Conservation (phyloP, 1,139 yeast genomes). For the Magnusiomyces ingens region DNA sequence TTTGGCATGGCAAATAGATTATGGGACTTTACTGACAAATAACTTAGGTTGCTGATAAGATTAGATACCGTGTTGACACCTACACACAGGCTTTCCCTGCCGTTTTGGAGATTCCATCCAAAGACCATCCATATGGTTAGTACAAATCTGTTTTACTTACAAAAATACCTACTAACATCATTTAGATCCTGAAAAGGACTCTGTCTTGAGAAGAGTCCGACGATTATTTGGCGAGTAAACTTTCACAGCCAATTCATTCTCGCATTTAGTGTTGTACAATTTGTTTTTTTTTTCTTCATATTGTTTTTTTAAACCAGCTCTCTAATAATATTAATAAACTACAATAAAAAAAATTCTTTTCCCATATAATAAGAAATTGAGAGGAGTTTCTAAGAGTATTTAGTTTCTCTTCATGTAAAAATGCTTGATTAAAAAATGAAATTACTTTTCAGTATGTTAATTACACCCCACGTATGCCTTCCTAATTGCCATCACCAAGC, state of each 20-base stretch:
- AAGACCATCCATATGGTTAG: constrained; percentile 84
- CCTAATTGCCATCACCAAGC: neutral
- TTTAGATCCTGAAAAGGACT: constrained; percentile 89
- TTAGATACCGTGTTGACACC: constrained; percentile 73
- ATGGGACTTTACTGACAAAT: neutral
- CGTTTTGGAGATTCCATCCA: constrained; percentile 91
- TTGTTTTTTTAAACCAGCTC: neutral
- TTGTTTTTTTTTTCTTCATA: constrained; percentile 5
- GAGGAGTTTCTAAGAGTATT: too few species aligned
- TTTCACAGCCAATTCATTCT: neutral
- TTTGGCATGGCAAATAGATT: neutral
- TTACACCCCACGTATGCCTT: too few species aligned
- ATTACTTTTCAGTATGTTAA: too few species aligned
- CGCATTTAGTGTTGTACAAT: neutral
- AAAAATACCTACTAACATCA: constrained; percentile 1
- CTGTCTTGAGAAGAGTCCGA: constrained; percentile 88
- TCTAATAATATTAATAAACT: neutral
- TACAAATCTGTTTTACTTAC: constrained; percentile 4
- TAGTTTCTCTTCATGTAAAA: too few species aligned
- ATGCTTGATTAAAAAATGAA: too few species aligned
- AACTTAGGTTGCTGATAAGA: constrained; percentile 65
- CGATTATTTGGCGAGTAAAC: constrained; percentile 80
- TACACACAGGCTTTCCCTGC: constrained; percentile 95
- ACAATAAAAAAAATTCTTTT: constrained; percentile 2
- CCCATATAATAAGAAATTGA: too few species aligned